phyloP scores from a whole-genome alignment of 768 basidiomycete species.

The Calocera cornea region DNA sequence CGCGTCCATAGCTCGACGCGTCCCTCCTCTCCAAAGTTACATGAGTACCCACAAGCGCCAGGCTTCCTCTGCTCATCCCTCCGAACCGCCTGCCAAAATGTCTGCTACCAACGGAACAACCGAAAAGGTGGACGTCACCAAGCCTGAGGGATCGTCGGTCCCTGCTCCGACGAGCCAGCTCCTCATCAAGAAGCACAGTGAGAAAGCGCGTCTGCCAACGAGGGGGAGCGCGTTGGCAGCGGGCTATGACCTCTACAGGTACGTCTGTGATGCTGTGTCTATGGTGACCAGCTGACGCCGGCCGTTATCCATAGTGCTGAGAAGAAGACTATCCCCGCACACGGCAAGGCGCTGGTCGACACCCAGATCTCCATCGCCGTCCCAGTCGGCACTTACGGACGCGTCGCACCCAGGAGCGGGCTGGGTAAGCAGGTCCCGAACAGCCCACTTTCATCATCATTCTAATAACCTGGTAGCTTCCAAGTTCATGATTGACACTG shows the following conservation, averaged over 20 bases:
- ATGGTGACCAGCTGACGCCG: background rate
- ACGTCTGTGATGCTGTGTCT: slow-evolving; percentile 15
- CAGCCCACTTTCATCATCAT: background rate
- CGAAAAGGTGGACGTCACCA: background rate
- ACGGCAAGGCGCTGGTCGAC: slow-evolving; percentile 81
- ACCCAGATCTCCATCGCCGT: slow-evolving; percentile 90
- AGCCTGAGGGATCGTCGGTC: background rate
- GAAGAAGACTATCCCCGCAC: slow-evolving; percentile 67
- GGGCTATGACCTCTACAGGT: slow-evolving; percentile 94
- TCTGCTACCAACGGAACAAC: background rate
- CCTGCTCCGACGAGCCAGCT: slow-evolving; percentile 26
- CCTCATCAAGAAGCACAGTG: slow-evolving; percentile 72
- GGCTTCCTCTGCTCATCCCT: background rate
- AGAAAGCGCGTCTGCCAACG: slow-evolving; percentile 70
- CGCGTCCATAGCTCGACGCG: background rate
- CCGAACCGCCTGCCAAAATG: background rate
- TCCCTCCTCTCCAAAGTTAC: background rate
- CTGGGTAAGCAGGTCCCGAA: slow-evolving; percentile 47
- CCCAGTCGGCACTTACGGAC: slow-evolving; percentile 85
- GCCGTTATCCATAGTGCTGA: slow-evolving; percentile 49
- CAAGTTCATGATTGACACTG: slow-evolving; percentile 96
- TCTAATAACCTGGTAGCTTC: slow-evolving; percentile 42
- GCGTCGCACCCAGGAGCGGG: slow-evolving; percentile 89
- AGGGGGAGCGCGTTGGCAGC: slow-evolving; percentile 77
- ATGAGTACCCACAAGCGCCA: slow-evolving; percentile 4